Base-by-base conservation (phyloP, 805 yeast genomes). In the Candida oleophila region DNA sequence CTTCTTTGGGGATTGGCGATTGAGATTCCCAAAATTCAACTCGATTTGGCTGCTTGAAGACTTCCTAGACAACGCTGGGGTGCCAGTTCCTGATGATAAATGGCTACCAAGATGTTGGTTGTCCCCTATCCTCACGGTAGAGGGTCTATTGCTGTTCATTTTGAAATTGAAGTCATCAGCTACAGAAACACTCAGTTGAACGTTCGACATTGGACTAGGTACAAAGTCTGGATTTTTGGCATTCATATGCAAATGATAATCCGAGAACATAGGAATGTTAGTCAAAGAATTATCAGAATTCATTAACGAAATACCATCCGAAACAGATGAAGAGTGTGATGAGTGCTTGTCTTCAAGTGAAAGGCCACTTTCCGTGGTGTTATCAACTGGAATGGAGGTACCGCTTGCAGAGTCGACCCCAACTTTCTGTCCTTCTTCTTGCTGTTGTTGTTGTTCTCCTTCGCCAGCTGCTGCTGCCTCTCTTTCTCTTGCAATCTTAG, bases 251-350 rank as follows among this genome's bases (percentile, higher is more conserved):
- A 72, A 60, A 18, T 57, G 64, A 46, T 78, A 80, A 49, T 78
- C 81, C 16, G 78, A 72, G 47, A 84, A 76, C 62, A 84, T 74
- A 2, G 90, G 89, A 37, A 84, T 75, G 59, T 84, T 82, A 2
- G 87, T 75, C 44, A 80, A 69, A 8, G 85, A 81, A 41, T 78
- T 80, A 51, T 75, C 80, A 3, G 87, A 82, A 58, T 78, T 79
- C 54, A 83, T 76, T 48, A 84, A 69, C 7, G 89, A 82, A 42
- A 82, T 64, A 15, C 83, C 85, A 59, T 80, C 82, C 2, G 87
- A 80, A 9, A 71, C 67, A 1, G 85, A 76, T 3, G 69, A 59
- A 4, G 71, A 63, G 30, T 25, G 30, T 11, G 69, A 59, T n/a
- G 40, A 12, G 38, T 53, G 42, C 37, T 54, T 56, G 30, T 55